Evolutionary conservation across 768 basidiomycete species (phyloP).

Genomic region (Trametes maxima): DNA sequence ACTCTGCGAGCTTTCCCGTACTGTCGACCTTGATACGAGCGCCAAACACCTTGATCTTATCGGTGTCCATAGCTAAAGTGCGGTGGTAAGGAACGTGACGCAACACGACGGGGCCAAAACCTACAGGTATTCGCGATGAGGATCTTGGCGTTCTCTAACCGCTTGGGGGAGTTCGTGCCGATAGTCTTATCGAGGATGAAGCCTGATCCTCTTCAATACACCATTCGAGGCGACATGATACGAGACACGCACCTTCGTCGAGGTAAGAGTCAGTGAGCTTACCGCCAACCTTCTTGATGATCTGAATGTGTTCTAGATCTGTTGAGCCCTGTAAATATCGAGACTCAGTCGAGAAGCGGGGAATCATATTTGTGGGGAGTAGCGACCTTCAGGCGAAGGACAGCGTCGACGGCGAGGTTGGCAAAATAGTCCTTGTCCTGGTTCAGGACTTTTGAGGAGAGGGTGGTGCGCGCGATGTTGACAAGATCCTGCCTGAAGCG

Average conservation of each 20-base stretch:
- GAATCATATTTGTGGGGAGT: not conserved
- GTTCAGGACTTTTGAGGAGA: slow-evolving; percentile 93
- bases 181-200: slow-evolving; percentile 98
- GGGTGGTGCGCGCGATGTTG: slow-evolving; percentile 95
- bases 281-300: slow-evolving; percentile 99
- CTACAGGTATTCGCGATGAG: slow-evolving; percentile 97
- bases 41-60: slow-evolving; percentile 99
- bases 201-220: slow-evolving; percentile 46
- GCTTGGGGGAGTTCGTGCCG: slow-evolving; percentile 92
- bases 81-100: not conserved
- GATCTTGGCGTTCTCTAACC: slow-evolving; percentile 93
- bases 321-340: slow-evolving; percentile 75
- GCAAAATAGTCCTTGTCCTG: slow-evolving; percentile 99
- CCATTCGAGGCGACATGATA: not conserved
- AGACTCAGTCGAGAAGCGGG: not conserved
- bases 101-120: slow-evolving; percentile 32
- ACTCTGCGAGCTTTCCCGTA: slow-evolving; percentile 95
- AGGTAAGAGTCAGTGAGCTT: slow-evolving; percentile 98
- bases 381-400: slow-evolving; percentile 81
- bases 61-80: slow-evolving; percentile 92
- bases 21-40: slow-evolving; percentile 94
- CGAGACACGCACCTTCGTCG: slow-evolving; percentile 71
- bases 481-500: slow-evolving; percentile 89
- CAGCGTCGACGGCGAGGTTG: slow-evolving; percentile 96
- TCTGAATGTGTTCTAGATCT: slow-evolving; percentile 96